phyloP scores from a whole-genome alignment of 345 rosid genomes.

The Salix caprea region DNA sequence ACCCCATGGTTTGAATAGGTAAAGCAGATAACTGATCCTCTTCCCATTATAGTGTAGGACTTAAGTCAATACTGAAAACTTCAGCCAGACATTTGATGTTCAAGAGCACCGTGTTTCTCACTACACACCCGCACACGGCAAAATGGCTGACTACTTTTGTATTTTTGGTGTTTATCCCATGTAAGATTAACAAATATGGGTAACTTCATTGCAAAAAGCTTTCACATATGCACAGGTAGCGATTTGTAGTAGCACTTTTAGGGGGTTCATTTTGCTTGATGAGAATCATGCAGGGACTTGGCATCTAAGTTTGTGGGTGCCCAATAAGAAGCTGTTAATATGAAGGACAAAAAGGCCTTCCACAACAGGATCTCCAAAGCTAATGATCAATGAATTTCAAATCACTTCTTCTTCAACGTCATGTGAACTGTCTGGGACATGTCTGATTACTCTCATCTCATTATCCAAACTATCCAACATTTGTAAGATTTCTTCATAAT shows the following conservation, averaged over 20 bases:
- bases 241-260: not conserved
- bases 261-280: not conserved
- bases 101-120: not conserved
- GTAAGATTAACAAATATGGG: too few relatives aligned
- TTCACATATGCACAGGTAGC: not conserved
- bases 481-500: constrained; percentile 34
- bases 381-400: not conserved
- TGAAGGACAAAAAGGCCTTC: not conserved
- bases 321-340: not conserved
- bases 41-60: too few relatives aligned
- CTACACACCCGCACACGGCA: too few relatives aligned
- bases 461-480: constrained; percentile 36
- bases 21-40: not conserved
- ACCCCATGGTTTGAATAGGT: not conserved
- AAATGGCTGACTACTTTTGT: too few relatives aligned
- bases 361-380: not conserved
- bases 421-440: not conserved
- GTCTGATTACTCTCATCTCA: constrained; percentile 40
- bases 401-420: not conserved
- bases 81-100: too few relatives aligned
- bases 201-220: too few relatives aligned
- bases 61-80: too few relatives aligned
- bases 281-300: not conserved
- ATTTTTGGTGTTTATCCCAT: too few relatives aligned
- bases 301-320: not conserved